A percentile compares a stretch with the other conserved stretches of the same genome.
phyloP scores from a whole-genome alignment of 2,329 filamentous ascomycete species.

The Diaporthe capsici region DNA sequence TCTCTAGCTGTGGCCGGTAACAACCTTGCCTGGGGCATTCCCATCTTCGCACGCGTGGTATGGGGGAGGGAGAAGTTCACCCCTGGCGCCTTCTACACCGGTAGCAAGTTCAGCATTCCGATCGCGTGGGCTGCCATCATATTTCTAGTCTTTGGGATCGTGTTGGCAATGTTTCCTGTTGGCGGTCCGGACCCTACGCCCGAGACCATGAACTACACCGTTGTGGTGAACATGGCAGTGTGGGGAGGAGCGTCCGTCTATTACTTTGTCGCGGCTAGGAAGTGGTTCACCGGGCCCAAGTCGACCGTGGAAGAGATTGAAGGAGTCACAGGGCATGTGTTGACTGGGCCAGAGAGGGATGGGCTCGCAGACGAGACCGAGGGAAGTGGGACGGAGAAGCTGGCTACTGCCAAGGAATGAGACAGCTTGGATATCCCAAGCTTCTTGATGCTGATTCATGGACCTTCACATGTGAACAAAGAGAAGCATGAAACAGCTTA shows the following conservation, averaged over 20 bases:
- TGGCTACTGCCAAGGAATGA: constrained; percentile 14
- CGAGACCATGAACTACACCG: constrained; percentile 73
- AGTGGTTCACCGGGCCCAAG: constrained; percentile 73
- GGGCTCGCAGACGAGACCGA: constrained; percentile 23
- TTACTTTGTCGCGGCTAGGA: constrained; percentile 69
- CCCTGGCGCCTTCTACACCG: constrained; percentile 73
- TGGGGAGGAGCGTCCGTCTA: constrained; percentile 70
- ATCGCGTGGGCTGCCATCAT: constrained; percentile 67
- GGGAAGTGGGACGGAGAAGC: constrained; percentile 31
- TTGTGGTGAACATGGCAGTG: constrained; percentile 71
- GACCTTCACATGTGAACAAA: background rate
- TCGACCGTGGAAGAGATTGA: constrained; percentile 62
- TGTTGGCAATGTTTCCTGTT: constrained; percentile 71
- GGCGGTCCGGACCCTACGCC: constrained; percentile 65
- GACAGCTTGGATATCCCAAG: background rate
- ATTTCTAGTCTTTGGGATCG: constrained; percentile 69
- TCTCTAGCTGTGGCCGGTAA: constrained; percentile 72
- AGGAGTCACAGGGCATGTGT: constrained; percentile 38
- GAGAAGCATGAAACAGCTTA: background rate
- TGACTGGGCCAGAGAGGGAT: constrained; percentile 43
- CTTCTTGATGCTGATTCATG: background rate
- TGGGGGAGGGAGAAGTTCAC: constrained; percentile 71
- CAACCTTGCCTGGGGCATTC: constrained; percentile 71
- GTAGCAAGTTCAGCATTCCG: constrained; percentile 61
- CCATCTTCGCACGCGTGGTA: constrained; percentile 70